phyloP scores from a whole-genome alignment of 495 filamentous ascomycete species.

The Tetracladium setigerum region DNA sequence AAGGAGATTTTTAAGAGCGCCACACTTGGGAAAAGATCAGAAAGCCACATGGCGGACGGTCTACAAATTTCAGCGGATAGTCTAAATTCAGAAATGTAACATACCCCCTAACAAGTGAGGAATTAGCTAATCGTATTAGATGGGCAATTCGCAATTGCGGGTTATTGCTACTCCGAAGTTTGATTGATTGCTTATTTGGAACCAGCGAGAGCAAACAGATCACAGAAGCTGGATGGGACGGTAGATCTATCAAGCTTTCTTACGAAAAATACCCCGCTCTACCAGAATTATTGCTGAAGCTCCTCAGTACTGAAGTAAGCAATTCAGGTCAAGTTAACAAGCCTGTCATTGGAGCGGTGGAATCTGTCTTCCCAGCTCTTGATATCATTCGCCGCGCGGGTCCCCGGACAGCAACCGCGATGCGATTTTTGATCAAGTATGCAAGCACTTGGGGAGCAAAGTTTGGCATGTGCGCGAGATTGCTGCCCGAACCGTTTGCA shows the following conservation, averaged over 20 bases:
- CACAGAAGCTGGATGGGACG: constrained; percentile 43
- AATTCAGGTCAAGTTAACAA: neutral
- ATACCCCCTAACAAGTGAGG: constrained; percentile 29
- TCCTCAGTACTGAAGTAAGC: constrained; percentile 41
- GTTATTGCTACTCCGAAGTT: constrained; percentile 75
- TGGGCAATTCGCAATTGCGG: constrained; percentile 95
- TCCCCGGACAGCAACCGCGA: constrained; percentile 38
- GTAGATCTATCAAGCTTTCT: constrained; percentile 42
- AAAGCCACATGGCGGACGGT: constrained; percentile 60
- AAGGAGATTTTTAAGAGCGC: constrained; percentile 81
- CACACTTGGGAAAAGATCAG: constrained; percentile 53
- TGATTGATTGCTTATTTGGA: constrained; percentile 70
- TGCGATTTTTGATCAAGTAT: constrained; percentile 41
- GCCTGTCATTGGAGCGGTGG: constrained; percentile 40
- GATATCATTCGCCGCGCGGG: constrained; percentile 68
- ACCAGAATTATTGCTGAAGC: constrained; percentile 54
- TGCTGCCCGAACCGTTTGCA: constrained; percentile 70
- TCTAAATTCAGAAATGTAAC: constrained; percentile 48
- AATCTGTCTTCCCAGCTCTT: constrained; percentile 80
- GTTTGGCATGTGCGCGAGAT: constrained; percentile 90
- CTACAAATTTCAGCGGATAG: constrained; percentile 67
- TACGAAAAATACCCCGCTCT: constrained; percentile 69
- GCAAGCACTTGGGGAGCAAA: constrained; percentile 55
- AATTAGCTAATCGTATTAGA: constrained; percentile 30
- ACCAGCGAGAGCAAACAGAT: constrained; percentile 47